Conservation (phyloP, 345 rosid species). For the Eucalyptus tenuipes region DNA sequence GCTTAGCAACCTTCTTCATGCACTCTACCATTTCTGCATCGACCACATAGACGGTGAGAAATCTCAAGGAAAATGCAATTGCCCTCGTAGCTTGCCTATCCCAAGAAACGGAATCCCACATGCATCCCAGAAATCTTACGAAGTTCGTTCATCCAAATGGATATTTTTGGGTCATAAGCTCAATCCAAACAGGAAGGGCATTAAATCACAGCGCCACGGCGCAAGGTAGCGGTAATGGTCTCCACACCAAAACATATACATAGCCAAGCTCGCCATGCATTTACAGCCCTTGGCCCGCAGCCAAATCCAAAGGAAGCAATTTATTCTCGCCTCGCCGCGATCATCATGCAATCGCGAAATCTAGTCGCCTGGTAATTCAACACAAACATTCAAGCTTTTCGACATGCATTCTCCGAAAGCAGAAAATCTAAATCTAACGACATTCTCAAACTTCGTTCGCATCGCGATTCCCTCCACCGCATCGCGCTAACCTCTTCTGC, state of each 20-base stretch:
- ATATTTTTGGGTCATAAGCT: neutral
- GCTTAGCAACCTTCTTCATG: conserved; percentile 80
- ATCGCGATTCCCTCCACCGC: neutral
- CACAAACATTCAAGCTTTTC: neutral
- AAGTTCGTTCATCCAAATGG: neutral
- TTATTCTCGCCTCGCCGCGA: neutral
- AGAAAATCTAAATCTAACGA: neutral
- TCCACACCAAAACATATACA: neutral
- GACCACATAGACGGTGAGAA: neutral
- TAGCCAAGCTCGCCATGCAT: neutral
- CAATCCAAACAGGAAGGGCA: neutral
- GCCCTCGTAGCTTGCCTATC: neutral
- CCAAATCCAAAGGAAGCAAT: neutral
- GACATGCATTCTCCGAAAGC: neutral
- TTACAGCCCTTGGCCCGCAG: neutral
- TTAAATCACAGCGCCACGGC: neutral
- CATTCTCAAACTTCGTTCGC: neutral
- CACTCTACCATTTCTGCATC: conserved; percentile 89
- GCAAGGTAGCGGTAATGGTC: too few relatives aligned
- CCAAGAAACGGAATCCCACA: neutral
- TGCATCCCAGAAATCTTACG: neutral
- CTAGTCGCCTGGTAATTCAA: neutral
- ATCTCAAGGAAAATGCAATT: neutral
- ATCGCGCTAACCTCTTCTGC: neutral
- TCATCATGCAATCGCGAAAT: neutral